Evolutionary conservation across 2,329 filamentous ascomycete species (phyloP).

Genomic region (Dryadomyces quercus-mongolicae): DNA sequence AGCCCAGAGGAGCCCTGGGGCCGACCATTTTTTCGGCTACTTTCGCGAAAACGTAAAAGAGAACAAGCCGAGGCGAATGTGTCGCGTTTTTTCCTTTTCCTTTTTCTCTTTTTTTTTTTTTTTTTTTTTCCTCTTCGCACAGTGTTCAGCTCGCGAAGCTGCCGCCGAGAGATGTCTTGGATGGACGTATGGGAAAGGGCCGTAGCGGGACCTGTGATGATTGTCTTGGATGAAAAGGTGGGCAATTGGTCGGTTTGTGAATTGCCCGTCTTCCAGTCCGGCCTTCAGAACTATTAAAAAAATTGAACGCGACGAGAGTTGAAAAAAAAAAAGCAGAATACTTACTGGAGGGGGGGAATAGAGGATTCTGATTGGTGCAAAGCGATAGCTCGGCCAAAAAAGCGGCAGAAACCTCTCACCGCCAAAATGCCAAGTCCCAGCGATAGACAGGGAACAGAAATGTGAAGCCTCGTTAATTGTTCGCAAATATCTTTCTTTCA

Average conservation of each 20-base stretch:
- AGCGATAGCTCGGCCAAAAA: not conserved
- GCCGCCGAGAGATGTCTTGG: not conserved
- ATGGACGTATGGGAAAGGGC: not conserved
- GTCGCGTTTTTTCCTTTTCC: not conserved
- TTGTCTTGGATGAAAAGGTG: not conserved
- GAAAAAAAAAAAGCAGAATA: not conserved
- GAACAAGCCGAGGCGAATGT: not conserved
- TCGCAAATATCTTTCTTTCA: no score
- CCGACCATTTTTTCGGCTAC: conserved; percentile 7
- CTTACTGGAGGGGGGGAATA: not conserved
- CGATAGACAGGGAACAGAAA: not conserved
- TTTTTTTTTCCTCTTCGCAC: not conserved
- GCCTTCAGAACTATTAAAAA: not conserved
- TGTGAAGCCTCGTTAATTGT: not conserved
- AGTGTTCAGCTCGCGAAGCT: not conserved
- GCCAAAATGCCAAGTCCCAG: conserved; percentile 4
- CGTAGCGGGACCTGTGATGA: not conserved
- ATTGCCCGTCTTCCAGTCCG: not conserved
- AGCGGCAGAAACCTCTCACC: conserved; percentile 11
- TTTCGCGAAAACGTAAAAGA: not conserved
- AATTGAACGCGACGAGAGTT: not conserved
- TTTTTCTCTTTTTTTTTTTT: not conserved
- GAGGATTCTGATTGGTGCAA: conserved; percentile 4
- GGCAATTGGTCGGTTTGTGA: not conserved
- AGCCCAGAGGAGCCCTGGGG: conserved; percentile 18